Percentiles rank a stretch among this genome's conserved stretches.
Conservation (phyloP, 1,284 basidiomycete species). For the Fomitopsis schrenkii region DNA sequence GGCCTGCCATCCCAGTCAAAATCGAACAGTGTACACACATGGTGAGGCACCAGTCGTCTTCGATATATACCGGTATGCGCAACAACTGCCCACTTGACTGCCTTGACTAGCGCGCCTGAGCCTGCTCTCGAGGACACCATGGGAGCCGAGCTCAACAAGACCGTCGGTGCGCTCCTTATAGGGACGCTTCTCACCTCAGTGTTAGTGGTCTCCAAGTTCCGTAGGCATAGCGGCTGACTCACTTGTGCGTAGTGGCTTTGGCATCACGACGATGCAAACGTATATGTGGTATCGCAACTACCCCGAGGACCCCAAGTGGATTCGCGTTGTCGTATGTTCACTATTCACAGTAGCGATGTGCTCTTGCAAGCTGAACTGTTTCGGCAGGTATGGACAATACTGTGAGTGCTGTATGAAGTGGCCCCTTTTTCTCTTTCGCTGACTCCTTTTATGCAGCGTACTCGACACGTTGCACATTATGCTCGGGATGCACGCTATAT, state of each 20-base stretch:
- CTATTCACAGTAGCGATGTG: no score
- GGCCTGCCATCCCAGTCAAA: no score
- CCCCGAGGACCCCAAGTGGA: conserved; percentile 7
- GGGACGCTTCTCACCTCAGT: conserved; percentile 9
- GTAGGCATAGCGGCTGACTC: no score
- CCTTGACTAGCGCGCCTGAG: no score
- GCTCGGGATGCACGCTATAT: conserved; percentile 13
- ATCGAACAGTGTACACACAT: no score
- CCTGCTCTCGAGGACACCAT: no score
- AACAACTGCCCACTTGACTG: no score
- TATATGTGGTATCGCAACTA: conserved; percentile 13
- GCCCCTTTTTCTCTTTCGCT: neutral
- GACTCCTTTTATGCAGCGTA: neutral
- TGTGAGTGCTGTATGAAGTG: neutral
- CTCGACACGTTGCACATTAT: conserved; percentile 11
- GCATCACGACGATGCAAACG: conserved; percentile 14
- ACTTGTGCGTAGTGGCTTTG: conserved; percentile 7
- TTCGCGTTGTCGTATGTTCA: neutral
- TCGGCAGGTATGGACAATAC: conserved; percentile 8
- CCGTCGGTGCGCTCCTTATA: conserved; percentile 13
- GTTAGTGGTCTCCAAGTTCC: neutral
- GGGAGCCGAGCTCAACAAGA: neutral
- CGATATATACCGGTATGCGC: no score
- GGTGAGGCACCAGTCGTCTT: no score
- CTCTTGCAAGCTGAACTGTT: neutral